Conservation (phyloP, 345 rosid species). For the Abelmoschus esculentus region DNA sequence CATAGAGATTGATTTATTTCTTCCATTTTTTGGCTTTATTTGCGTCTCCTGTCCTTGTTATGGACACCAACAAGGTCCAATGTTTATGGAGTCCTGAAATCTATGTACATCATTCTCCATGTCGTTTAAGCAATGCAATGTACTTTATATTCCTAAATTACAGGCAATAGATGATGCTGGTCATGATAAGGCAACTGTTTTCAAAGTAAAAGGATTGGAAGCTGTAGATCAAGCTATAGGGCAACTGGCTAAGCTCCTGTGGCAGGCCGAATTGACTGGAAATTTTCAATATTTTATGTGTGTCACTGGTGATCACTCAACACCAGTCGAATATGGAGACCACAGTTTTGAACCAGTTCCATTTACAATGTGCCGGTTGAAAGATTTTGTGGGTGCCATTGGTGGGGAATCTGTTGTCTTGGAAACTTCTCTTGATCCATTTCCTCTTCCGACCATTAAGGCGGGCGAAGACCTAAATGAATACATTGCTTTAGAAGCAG, state of each 20-base stretch:
- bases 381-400: conserved; percentile 56
- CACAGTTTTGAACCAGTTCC: conserved; percentile 98
- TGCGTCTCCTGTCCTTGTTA: not conserved
- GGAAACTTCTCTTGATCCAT: conserved; percentile 62
- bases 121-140: not conserved
- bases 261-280: conserved; percentile 60
- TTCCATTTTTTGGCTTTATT: conserved; percentile 17
- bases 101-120: not conserved
- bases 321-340: conserved; percentile 95
- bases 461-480: conserved; percentile 38
- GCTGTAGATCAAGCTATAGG: conserved; percentile 77
- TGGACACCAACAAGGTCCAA: not conserved
- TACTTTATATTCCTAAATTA: conserved; percentile 13
- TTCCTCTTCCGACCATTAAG: conserved; percentile 60
- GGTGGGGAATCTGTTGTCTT: conserved; percentile 63
- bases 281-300: conserved; percentile 60
- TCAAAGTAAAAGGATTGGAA: conserved; percentile 78
- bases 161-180: conserved; percentile 98
- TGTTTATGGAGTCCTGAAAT: not conserved
- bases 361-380: conserved; percentile 56
- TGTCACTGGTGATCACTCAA: conserved; percentile 91
- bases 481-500: conserved; percentile 10
- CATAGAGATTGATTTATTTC: not conserved
- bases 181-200: conserved; percentile 81
- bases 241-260: conserved; percentile 80